Base-by-base conservation (phyloP, 1,284 basidiomycete species). In the Trichosporon sp. region DNA sequence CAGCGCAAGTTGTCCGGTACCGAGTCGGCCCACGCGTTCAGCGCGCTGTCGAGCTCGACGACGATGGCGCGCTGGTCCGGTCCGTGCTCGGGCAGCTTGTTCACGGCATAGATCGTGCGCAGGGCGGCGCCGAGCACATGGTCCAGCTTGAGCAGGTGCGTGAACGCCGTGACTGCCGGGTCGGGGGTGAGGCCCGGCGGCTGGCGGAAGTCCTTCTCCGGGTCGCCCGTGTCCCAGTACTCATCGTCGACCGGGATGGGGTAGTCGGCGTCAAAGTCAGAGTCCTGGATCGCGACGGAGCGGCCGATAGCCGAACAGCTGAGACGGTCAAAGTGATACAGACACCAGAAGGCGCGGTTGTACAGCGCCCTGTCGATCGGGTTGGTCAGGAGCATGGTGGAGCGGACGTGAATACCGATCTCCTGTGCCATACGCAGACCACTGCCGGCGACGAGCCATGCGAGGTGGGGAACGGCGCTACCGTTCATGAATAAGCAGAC, bases 241-340 rank as follows among this genome's bases (percentile, higher is more conserved):
- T 94, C 91, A 78, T 96, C 94, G 74, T 94, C 91, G 5, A 95
- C 90, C 78, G 92, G 91, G 7, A 92, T 84, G 0, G 92, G 92
- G 65, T 91, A 86, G 48, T 92, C 90, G 3, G 92, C 84, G 77
- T 94, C 92, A 75, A 92, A 90, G 77, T 94, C 93, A 79, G 93
- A 92, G 72, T 94, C 92, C 71, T 93, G 91, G 61, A 94, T 89
- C 2, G 91, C 91, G 78, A 91, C 90, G 0, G 93, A 91, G 31
- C 93, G 85, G 10, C 93, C 94, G 19, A 95, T 86, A 0, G 87
- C 87, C 3, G 90, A 87, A 75, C 91, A 92, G 69, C 89, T 86
- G 69, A 87, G 81, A 54, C 91, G 86, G 69, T 85, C 83, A 66
- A 84, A 78, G 70, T 83, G 81, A 71, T 81, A 80, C 38, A 82